Evolutionary conservation across 192 early-diverging fungal species (phyloP), one percentile per base, ranked within the genome.

Genomic region (Backusella mclennaniae): DNA sequence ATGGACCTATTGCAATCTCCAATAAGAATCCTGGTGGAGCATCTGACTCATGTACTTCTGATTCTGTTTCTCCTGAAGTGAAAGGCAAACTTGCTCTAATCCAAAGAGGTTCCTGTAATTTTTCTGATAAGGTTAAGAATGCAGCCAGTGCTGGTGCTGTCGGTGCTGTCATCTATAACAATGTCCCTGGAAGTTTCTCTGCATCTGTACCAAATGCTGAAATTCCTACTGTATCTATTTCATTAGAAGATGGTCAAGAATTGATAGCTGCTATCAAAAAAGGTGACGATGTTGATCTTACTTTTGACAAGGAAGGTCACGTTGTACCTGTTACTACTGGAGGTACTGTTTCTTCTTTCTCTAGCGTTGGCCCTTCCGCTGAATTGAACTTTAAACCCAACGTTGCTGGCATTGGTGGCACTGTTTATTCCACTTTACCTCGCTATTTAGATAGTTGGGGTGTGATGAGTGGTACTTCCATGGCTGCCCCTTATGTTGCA

Each of bases 391-490:
- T 90, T 42, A 91, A 92, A 76, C 89, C 89, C 3, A 83, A 85
- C 15, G 77, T 91, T 15, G 84, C 84, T 23, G 90, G 83, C 31
- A 85, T 88, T 4, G 90, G 90, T 76, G 87, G 86, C n/a, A 71
- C 83, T 63, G 86, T 91, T 63, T 88, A 86, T 49, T 86, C 86
- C 36, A 84, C 88, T 4, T 78, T 88, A 75, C 84, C 88, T 41
- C 69, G 85, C 19, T 82, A 80, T 66, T 49, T 83, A 19, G 84
- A 83, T 31, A 75, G 78, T 5, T 88, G 87, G 66, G 66, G 56
- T 73, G 9, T 73, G 68, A 94, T 96, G 83, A 95, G 95, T 42
- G 96, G 96, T 56, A 97, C 95, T 7, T 95, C 94, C 69, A 96
- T 96, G 94, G 93, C 96, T 75, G 87, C 90, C 70, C 96, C 96